Base-by-base conservation (phyloP, 176 grass and related monocot species). In the Cymbopogon citratus region DNA sequence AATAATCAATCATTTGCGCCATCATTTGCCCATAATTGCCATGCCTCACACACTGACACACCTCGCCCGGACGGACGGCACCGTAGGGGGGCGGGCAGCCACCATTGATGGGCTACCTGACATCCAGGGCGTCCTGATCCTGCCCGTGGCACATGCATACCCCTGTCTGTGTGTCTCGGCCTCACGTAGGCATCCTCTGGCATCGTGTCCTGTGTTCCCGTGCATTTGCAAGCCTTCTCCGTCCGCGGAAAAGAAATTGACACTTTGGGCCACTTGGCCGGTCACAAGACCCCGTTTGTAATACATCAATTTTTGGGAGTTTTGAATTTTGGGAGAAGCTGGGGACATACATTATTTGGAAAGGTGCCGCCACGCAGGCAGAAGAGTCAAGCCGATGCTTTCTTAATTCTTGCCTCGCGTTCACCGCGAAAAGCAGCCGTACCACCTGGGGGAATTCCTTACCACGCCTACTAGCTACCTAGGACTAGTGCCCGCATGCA, bases 11-110 rank as follows among this genome's bases (percentile, higher is more conserved):
- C 91, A 85, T 71, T 36, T 19, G 81, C 43, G 80, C 69, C 85
- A 93, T 90, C 85, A 93, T 93, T 77, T 80, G 63, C 78, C 31
- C 87, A 93, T 87, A 85, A 93, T 93, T 93, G 85, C 52, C 57
- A 43, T 6, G 63, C 38, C 76, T 15, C 33, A 14, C 45, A n/a
- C 6, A 24, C 43, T 43, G 41, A 9, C 51, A 52, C n/a, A n/a
- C 52, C n/a, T 23, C 52, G 1, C 2, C 52, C 52, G 49, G 46
- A 6, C 64, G 1, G 65, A 16, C 35, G 18, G 66, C 65, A n/a
- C 28, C n/a, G n/a, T n/a, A n/a, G n/a, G n/a, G n/a, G n/a, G n/a
- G n/a, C n/a, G n/a, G n/a, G n/a, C n/a, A n/a, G n/a, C n/a, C n/a
- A n/a, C 31, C 41, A 65, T 19, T 60, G 79, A 66, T 84, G 25